Conservation (phyloP, 1,284 basidiomycete genomes). For the Rhodotorula sp. region DNA sequence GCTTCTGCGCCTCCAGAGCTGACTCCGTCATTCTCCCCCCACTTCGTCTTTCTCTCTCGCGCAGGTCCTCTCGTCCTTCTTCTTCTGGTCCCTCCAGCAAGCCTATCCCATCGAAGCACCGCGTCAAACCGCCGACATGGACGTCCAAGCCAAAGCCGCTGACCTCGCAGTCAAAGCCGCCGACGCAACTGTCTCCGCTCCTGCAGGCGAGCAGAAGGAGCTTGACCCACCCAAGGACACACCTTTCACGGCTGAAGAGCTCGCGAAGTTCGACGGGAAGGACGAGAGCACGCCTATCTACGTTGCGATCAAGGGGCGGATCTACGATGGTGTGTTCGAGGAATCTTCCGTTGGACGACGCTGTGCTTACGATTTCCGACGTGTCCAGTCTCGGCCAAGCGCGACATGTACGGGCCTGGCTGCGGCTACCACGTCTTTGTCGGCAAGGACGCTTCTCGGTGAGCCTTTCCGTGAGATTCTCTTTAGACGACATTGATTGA, state of each 20-base stretch:
- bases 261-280: constrained; percentile 68
- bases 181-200: constrained; percentile 3
- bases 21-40: background rate
- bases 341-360: background rate
- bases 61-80: constrained; percentile 33
- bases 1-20: background rate
- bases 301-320: constrained; percentile 69
- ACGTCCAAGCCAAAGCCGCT: constrained; percentile 6
- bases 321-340: constrained; percentile 40
- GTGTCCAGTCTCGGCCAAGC: constrained; percentile 60
- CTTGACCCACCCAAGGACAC: constrained; percentile 73
- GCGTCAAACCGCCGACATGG: background rate
- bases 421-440: constrained; percentile 57
- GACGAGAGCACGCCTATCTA: constrained; percentile 68
- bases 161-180: constrained; percentile 52
- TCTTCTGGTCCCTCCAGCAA: constrained; percentile 33
- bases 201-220: constrained; percentile 44
- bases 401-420: constrained; percentile 69
- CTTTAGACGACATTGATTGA: constrained; percentile 17
- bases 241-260: constrained; percentile 65
- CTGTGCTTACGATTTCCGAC: background rate
- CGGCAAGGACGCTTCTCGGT: constrained; percentile 70
- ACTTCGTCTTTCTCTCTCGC: background rate
- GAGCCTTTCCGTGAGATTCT: background rate
- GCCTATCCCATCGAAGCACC: constrained; percentile 6